Evolutionary conservation across 1,284 basidiomycete genomes (phyloP), one percentile per base, ranked within the genome.

Genomic region (Pseudozyma sp.): DNA sequence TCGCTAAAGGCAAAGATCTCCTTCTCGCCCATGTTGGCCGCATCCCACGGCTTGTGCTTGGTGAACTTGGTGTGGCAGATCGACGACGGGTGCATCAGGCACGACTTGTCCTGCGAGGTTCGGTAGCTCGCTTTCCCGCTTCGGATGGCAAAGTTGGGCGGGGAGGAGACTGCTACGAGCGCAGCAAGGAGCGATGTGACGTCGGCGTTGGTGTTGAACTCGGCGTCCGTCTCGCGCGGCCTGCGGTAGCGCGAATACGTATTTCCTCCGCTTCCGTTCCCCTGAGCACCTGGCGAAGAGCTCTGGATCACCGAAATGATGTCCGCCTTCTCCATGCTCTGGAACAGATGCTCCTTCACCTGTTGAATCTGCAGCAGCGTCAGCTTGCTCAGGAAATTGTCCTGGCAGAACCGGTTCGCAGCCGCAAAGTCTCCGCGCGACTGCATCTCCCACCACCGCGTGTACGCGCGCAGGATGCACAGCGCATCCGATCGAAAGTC

Each of bases 101-200:
- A 68, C 72, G 94, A 94, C 89, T 93, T 95, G 81, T 98, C 95
- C 77, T 90, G 89, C 16, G 89, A 88, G 3, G 95, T 97, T 24
- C 93, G 88, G 77, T 91, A 91, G 1, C 87, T 87, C 82, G 88
- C 91, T 52, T 92, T 90, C 7, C 89, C 89, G n/a, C 89, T 90
- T 39, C 92, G 87, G 56, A 97, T 89, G 3, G 93, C 94, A 86
- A 94, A 97, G 85, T 97, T 96, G n/a, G 95, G 95, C 75, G 94
- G 93, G 0, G 89, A 90, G 0, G 93, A 93, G 55, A 94, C 89
- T 3, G 94, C 90, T 75, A 97, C 92, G 55, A 98, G 87, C 2
- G 92, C 93, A 11, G 92, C 90, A 17, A 97, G 86, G n/a, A 97
- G 85, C 14, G 95, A 92, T 7, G 90, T 85, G 43, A 90, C 92